phyloP scores from a whole-genome alignment of 352 stramenopile genomes.

The Globisporangium solare region DNA sequence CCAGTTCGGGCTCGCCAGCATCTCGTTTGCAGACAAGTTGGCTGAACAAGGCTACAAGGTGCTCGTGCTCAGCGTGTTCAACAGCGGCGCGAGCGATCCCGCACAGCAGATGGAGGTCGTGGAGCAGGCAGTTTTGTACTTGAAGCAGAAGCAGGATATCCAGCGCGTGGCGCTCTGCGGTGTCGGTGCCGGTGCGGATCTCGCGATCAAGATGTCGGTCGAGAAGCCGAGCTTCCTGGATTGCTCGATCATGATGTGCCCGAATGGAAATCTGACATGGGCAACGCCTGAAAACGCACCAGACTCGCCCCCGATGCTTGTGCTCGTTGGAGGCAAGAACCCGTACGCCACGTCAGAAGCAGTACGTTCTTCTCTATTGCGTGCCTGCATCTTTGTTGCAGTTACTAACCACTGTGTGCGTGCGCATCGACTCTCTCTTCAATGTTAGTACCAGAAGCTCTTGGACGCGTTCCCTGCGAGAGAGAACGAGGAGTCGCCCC shows the following conservation, averaged over 20 bases:
- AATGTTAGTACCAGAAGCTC: conserved; percentile 49
- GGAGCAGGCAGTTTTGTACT: conserved; percentile 44
- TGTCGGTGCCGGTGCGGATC: conserved; percentile 58
- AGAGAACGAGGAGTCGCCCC: conserved; percentile 10
- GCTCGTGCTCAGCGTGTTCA: conserved; percentile 55
- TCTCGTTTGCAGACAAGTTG: conserved; percentile 83
- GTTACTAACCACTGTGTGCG: background rate
- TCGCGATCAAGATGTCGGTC: conserved; percentile 61
- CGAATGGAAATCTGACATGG: conserved; percentile 42
- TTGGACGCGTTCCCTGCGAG: conserved; percentile 28
- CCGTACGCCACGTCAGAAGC: conserved; percentile 52
- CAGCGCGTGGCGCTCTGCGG: conserved; percentile 71
- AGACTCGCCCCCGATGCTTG: conserved; percentile 36
- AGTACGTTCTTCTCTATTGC: conserved; percentile 26
- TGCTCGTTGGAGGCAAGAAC: conserved; percentile 68
- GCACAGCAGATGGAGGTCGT: conserved; percentile 27
- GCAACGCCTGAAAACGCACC: conserved; percentile 11
- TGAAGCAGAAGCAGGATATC: conserved; percentile 68
- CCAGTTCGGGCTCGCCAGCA: conserved; percentile 45
- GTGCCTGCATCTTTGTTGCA: too few relatives aligned
- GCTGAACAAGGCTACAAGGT: conserved; percentile 88
- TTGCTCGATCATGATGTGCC: conserved; percentile 69
- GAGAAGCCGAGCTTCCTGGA: conserved; percentile 38
- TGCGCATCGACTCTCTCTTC: background rate
- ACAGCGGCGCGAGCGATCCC: conserved; percentile 15